Evolutionary conservation across 768 basidiomycete genomes (phyloP), one percentile per base, ranked within the genome.

Genomic region (Crepidotus variabilis): DNA sequence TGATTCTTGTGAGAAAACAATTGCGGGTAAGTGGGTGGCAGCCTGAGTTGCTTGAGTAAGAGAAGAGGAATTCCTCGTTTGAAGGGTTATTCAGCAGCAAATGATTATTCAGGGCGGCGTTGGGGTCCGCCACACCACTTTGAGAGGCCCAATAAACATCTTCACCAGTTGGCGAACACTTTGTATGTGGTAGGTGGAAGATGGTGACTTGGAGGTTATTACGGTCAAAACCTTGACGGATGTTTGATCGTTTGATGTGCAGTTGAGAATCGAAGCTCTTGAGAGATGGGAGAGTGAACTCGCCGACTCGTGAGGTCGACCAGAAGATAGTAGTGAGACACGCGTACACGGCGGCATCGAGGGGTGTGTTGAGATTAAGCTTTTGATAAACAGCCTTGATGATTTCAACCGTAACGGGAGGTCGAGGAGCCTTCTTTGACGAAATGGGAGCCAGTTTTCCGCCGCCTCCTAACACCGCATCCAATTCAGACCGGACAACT

Each of bases 301-400:
- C 76, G 0, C 77, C 75, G 0, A 71, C 46, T 0, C 73, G 46
- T 0, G 71, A 69, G 0, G 63, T 65, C 0, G 68, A 39, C 18
- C 65, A 81, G 60, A 80, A 79, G 5, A 64, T 60, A 0, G 70
- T 75, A 7, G 72, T 72, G 7, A 76, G 68, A 56, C 74, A 77
- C 0, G 75, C 71, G n/a, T 54, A 73, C 0, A 72, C 63, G 0
- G 79, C 70, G 0, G 69, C 65, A 32, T 78, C 66, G 1, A 77
- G 58, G 0, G 71, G 71, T 6, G 34, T 14, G 2, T 16, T 1
- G 0, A 72, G 60, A 53, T 74, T 54, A 2, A 80, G 66, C 0
- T 65, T n/a, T 0, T 13, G 1, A 0, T 21, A 23, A 9, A 76
- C 46, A 0, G 34, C 18, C 1, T n/a, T 16, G 2, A 77, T 67